Conservation (phyloP, 78 protist genomes). For the Monocercomonoides exilis region DNA sequence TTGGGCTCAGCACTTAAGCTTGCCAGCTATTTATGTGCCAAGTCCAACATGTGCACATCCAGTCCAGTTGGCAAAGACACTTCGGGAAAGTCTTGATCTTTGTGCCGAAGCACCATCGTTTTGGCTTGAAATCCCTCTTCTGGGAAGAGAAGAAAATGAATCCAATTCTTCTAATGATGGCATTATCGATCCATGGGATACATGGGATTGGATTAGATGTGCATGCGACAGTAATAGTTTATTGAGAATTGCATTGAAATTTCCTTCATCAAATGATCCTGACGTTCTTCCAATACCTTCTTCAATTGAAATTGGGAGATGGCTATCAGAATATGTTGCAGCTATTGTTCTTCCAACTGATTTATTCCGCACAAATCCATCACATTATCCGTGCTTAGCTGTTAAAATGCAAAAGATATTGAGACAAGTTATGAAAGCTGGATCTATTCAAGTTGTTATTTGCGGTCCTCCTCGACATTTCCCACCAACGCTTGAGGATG, state of each 20-base stretch:
- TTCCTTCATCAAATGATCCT: background rate
- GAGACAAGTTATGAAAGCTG: no score
- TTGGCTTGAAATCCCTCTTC: background rate
- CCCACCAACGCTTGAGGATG: no score
- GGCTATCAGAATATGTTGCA: background rate
- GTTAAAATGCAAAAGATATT: no score
- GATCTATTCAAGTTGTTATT: no score
- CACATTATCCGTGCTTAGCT: conserved; percentile 59
- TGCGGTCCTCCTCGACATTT: no score
- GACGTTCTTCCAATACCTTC: background rate
- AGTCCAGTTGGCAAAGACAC: background rate
- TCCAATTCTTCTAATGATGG: no score
- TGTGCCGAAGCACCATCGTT: background rate
- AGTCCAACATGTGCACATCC: background rate
- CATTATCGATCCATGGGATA: background rate
- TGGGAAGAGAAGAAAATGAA: no score
- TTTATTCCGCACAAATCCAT: conserved; percentile 45
- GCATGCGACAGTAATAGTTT: background rate
- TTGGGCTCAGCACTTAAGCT: background rate
- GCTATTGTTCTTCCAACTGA: conserved; percentile 50
- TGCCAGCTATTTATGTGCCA: background rate
- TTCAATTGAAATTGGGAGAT: background rate
- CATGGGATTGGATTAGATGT: background rate
- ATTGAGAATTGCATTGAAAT: background rate
- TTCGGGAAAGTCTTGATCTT: background rate